Evolutionary conservation across 2,329 filamentous ascomycete genomes (phyloP).

Genomic region (Ambrosiella beaveri): DNA sequence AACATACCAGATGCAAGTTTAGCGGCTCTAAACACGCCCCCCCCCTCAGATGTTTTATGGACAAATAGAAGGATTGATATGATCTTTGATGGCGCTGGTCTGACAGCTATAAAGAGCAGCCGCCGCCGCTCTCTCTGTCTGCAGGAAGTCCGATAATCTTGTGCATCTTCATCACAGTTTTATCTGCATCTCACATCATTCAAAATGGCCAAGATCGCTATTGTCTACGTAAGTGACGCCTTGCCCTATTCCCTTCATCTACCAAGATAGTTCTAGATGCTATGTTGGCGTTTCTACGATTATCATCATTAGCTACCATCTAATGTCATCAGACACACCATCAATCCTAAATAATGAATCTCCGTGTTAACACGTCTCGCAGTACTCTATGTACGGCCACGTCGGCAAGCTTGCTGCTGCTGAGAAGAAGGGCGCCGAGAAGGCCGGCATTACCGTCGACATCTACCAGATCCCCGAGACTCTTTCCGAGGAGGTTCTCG

Average conservation of each 20-base stretch:
- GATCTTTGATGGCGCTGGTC: neutral
- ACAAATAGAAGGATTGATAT: neutral
- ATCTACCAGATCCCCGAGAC: conserved; percentile 85
- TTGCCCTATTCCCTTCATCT: neutral
- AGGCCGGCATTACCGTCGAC: conserved; percentile 65
- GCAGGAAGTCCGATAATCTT: neutral
- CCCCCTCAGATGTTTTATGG: neutral
- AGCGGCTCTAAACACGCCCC: neutral
- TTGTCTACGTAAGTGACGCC: conserved; percentile 57
- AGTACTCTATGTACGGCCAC: conserved; percentile 95
- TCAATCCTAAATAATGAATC: neutral
- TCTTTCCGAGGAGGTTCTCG: conserved; percentile 62
- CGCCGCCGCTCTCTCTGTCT: neutral
- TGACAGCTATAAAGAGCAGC: neutral
- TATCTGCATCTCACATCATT: neutral
- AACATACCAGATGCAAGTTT: no score
- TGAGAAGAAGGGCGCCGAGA: conserved; percentile 78
- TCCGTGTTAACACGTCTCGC: conserved; percentile 1
- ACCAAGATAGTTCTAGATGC: neutral
- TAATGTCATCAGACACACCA: neutral
- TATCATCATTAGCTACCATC: neutral
- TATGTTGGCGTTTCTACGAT: neutral
- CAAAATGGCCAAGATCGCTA: conserved; percentile 74
- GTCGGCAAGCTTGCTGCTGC: conserved; percentile 69
- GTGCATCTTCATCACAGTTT: neutral